These are phyloP conservation scores for Spinacia oleracea DNA, from an alignment of 179 eudicot genomes.

Conservation along the genomic window DNA sequence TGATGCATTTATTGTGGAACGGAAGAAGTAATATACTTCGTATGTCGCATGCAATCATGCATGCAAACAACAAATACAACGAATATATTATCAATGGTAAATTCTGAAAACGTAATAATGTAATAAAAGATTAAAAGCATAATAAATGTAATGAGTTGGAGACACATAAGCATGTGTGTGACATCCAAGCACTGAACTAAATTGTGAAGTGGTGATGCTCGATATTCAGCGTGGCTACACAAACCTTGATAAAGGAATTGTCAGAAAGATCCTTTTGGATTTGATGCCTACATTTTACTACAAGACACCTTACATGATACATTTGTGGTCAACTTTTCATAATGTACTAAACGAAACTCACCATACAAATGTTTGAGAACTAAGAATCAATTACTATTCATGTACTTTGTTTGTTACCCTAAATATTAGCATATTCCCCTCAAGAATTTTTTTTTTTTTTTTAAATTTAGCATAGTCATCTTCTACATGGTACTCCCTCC, in stretches of 20 bases:
- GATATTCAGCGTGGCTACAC: conserved; percentile 9
- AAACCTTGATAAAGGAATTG: not conserved
- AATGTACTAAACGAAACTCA: not conserved
- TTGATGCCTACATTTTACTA: not conserved
- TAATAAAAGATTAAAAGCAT: not conserved
- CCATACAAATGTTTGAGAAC: too few species aligned
- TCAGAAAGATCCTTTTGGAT: conserved; percentile 11
- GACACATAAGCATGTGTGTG: conserved; percentile 8
- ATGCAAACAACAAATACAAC: not conserved
- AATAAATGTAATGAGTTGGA: not conserved
- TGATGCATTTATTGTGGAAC: too few species aligned
- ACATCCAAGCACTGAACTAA: conserved; percentile 2
- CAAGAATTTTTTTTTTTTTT: too few species aligned
- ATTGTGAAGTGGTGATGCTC: not conserved
- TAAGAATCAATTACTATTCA: too few species aligned
- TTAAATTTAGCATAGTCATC: too few species aligned
- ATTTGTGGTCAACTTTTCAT: not conserved
- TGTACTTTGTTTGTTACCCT: too few species aligned
- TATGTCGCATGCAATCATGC: too few species aligned
- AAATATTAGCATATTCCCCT: too few species aligned
- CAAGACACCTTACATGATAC: not conserved
- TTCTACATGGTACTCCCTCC: too few species aligned
- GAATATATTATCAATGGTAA: too few species aligned
- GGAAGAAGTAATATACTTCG: too few species aligned
- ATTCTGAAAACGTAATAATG: not conserved